Evolutionary conservation across 2,329 filamentous ascomycete species (phyloP).

Genomic region (Metarhizium anisopliae): DNA sequence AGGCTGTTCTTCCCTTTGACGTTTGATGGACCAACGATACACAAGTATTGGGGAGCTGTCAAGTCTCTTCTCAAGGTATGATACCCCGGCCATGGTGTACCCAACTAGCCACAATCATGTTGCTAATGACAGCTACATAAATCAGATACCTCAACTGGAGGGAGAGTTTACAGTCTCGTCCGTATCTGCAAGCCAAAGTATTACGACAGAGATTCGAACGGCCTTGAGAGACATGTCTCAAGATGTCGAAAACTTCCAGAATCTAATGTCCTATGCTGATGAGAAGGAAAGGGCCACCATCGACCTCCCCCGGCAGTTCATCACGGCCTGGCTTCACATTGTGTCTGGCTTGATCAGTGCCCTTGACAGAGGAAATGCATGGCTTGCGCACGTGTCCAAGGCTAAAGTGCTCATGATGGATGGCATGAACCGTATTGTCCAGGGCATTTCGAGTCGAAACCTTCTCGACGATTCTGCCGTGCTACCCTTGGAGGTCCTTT

Average conservation of each 20-base stretch:
- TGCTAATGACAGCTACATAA: background rate
- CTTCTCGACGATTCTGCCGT: constrained; percentile 28
- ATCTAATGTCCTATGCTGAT: constrained; percentile 18
- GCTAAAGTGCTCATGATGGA: constrained; percentile 21
- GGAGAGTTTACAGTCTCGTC: background rate
- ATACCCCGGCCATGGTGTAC: background rate
- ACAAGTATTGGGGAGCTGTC: constrained; percentile 36
- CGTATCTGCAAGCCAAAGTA: background rate
- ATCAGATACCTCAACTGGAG: constrained; percentile 8
- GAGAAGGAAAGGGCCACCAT: constrained; percentile 19
- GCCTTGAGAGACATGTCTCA: constrained; percentile 14
- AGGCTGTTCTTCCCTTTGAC: constrained; percentile 31
- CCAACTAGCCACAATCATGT: background rate
- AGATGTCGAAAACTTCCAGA: constrained; percentile 19
- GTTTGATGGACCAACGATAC: constrained; percentile 26
- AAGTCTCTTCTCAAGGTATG: constrained; percentile 20
- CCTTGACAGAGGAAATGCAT: constrained; percentile 12
- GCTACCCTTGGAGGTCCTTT: constrained; percentile 33
- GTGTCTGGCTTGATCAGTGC: constrained; percentile 27
- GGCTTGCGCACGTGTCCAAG: constrained; percentile 20
- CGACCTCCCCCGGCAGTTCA: constrained; percentile 25
- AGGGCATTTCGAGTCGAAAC: constrained; percentile 19
- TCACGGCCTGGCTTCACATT: constrained; percentile 33
- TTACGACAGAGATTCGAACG: constrained; percentile 5
- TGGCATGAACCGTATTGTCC: constrained; percentile 28